phyloP scores from a whole-genome alignment of 2,329 filamentous ascomycete genomes.

The Didymella exigua region DNA sequence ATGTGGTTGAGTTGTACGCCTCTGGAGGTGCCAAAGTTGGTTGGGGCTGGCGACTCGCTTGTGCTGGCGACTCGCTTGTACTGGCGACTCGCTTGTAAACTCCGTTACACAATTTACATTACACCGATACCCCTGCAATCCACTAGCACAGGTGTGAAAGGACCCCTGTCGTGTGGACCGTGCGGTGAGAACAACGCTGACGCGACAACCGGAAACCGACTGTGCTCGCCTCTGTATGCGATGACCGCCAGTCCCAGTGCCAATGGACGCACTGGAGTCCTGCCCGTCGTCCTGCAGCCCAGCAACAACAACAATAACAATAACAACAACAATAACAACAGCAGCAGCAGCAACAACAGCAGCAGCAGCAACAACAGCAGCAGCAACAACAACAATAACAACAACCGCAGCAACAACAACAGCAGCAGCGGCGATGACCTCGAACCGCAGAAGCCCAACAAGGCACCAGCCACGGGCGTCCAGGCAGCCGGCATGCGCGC shows the following conservation, averaged over 20 bases:
- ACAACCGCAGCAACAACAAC: slow-evolving; percentile 11
- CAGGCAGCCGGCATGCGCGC: slow-evolving; percentile 85
- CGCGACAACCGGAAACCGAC: too few species aligned
- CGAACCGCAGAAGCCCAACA: slow-evolving; percentile 51
- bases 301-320: slow-evolving; percentile 14
- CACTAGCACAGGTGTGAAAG: too few species aligned
- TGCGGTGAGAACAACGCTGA: too few species aligned
- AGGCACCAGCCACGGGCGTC: slow-evolving; percentile 71
- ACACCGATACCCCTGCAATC: too few species aligned
- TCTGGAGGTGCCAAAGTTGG: too few species aligned
- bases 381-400: slow-evolving; percentile 13
- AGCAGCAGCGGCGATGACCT: slow-evolving; percentile 23
- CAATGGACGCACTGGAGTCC: slow-evolving; percentile 42
- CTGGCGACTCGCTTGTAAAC: too few species aligned
- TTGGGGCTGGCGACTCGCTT: too few species aligned
- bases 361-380: slow-evolving; percentile 15
- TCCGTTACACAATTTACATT: too few species aligned
- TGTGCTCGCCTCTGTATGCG: slow-evolving; percentile 39
- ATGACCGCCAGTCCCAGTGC: slow-evolving; percentile 48
- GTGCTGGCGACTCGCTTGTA: too few species aligned
- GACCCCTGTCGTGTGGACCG: too few species aligned
- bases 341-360: slow-evolving; percentile 11
- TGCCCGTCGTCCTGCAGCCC: slow-evolving; percentile 23
- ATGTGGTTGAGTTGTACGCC: too few species aligned
- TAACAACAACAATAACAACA: too few species aligned